Percentiles rank a stretch among this genome's conserved stretches.
Evolutionary conservation across 2,329 filamentous ascomycete genomes (phyloP).

Genomic region (Cladosporium sphaerospermum): DNA sequence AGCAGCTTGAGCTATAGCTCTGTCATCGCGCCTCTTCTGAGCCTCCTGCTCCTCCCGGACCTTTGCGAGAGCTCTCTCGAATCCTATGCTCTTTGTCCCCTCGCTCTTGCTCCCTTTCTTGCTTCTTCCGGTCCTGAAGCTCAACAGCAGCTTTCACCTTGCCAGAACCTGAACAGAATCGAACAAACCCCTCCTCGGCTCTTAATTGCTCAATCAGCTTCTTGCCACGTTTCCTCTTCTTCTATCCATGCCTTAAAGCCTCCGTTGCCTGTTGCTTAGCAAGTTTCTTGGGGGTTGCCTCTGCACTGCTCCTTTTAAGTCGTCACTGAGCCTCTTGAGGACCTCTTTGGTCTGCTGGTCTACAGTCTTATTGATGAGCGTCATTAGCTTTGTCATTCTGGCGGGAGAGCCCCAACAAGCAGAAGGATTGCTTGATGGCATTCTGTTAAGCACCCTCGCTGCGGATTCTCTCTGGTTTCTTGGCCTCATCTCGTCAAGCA

Average conservation of each 20-base stretch:
- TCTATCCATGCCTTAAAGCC: background rate
- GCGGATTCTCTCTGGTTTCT: background rate
- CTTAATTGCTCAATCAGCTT: slow-evolving; percentile 1
- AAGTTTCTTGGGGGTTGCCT: background rate
- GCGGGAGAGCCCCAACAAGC: background rate
- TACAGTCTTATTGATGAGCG: background rate
- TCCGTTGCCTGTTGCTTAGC: background rate
- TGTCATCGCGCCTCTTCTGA: background rate
- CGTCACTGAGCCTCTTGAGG: background rate
- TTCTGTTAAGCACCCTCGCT: background rate
- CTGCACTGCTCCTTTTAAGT: background rate
- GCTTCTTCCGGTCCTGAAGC: background rate
- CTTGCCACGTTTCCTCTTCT: slow-evolving; percentile 1
- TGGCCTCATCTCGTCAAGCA: background rate
- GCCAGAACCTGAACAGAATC: slow-evolving; percentile 1
- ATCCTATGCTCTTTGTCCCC: background rate
- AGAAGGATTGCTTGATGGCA: background rate
- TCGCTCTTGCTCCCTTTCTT: background rate
- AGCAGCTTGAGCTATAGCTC: background rate
- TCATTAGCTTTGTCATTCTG: background rate
- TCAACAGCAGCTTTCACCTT: background rate
- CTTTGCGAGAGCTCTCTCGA: background rate
- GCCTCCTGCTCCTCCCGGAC: background rate
- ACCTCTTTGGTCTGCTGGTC: background rate
- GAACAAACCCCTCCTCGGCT: background rate